Percentiles rank a stretch among this genome's conserved stretches.
Evolutionary conservation across 202 grass and related monocot species (phyloP).

Genomic region (Miscanthus sacchariflorus): DNA sequence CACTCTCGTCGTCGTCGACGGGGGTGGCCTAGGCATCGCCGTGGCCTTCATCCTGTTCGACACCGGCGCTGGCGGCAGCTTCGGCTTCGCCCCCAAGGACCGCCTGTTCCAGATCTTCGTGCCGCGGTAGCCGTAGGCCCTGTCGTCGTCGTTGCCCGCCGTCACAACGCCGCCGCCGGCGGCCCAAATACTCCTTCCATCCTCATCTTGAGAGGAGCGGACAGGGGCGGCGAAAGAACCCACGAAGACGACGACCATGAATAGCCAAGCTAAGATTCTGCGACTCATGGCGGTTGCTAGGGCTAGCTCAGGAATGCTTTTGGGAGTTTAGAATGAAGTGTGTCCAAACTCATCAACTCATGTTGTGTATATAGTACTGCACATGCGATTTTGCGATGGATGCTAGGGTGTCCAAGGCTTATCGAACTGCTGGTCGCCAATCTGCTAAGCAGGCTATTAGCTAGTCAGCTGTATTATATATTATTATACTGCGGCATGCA

Average conservation of each 20-base stretch:
- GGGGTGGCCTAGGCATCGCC: no score
- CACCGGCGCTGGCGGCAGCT: no score
- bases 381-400: no score
- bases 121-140: background rate
- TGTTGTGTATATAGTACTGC: background rate
- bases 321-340: background rate
- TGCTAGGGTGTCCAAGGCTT: no score
- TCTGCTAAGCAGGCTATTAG: no score
- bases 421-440: background rate
- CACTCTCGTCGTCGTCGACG: no score
- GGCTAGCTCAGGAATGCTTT: no score
- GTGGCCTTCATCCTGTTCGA: no score
- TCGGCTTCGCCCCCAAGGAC: no score
- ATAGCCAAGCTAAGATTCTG: background rate
- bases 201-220: background rate
- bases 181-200: background rate
- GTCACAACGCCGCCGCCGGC: background rate
- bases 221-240: background rate
- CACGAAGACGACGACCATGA: conserved; percentile 1
- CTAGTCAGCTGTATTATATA: background rate
- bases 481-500: background rate
- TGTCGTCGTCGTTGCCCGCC: background rate
- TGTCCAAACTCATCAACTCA: background rate
- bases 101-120: background rate
- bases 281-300: background rate